Evolutionary conservation across 352 stramenopile species (phyloP), one percentile per base, ranked within the genome.

Genomic region (Phytopythium cucurbitacearum): DNA sequence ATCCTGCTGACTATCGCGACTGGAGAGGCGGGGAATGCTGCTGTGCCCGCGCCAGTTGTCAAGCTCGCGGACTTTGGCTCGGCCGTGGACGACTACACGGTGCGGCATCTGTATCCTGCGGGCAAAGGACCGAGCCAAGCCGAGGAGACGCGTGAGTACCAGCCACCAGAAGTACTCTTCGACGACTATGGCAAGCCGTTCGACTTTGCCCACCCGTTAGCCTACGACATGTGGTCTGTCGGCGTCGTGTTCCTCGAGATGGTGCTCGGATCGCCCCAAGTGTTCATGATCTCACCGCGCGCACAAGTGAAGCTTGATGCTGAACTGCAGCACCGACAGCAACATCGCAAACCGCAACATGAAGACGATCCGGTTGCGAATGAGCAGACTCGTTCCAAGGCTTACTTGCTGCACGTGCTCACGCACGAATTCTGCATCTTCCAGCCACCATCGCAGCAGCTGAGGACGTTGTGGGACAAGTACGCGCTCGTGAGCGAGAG

Each of bases 171-270:
- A 59, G 85, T 92, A n/a, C 53, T 93, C 6, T 89, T 91, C 53
- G 79, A 68, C 44, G 67, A 74, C 38, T 64, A 69, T 51, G 70
- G 71, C 0, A 65, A 70, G 48, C 76, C 80, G 7, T 93, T 89
- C 59, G 74, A 91, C 57, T 77, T 68, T 42, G 61, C 56, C 37
- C 53, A 62, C 6, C 83, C 89, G 1, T 62, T 83, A 28, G 70
- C 80, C n/a, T 97, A 97, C 57, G 89, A 97, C 40, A 67, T 96
- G 45, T 97, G 89, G 89, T 95, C 85, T n/a, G 84, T 98, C 4
- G 96, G 95, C 3, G 90, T 99, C 51, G 78, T 98, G 33, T 95
- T 97, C 28, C 67, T 98, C n/a, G 96, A 99, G 66, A 73, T 99
- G 54, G 62, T 98, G 11, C 64, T 99, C 3, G 96, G 96, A 1